Conservation (phyloP, 2,329 filamentous ascomycete genomes). For the Fusarium sp. region DNA sequence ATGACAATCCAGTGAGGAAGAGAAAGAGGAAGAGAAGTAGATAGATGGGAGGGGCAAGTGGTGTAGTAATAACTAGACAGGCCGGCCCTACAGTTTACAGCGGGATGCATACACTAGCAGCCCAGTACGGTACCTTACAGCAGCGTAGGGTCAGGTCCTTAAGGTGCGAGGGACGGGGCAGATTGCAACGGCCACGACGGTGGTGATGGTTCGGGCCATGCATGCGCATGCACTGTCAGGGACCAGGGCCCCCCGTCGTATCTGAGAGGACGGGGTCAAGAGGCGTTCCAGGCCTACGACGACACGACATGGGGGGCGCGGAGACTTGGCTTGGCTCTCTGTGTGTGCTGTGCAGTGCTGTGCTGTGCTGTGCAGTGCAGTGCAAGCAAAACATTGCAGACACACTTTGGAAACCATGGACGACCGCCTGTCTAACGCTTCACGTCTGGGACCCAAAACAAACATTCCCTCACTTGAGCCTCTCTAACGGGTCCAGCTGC, state of each 20-base stretch:
- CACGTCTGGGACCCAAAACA: conserved; percentile 36
- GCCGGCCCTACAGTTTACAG: conserved; percentile 25
- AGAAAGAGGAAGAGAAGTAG: conserved; percentile 39
- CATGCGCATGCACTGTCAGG: conserved; percentile 20
- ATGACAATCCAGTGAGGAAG: conserved; percentile 39
- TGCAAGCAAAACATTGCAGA: conserved; percentile 32
- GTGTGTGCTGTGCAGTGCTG: not conserved
- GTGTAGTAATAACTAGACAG: conserved; percentile 38
- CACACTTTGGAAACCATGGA: conserved; percentile 20
- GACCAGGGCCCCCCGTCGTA: conserved; percentile 29
- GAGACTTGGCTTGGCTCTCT: conserved; percentile 20
- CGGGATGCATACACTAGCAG: conserved; percentile 9
- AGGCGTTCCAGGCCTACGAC: conserved; percentile 34
- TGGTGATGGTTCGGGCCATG: conserved; percentile 44
- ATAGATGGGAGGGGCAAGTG: conserved; percentile 43
- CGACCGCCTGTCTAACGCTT: conserved; percentile 31
- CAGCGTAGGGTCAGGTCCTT: not conserved
- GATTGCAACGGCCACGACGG: conserved; percentile 47
- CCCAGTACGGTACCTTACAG: conserved; percentile 22
- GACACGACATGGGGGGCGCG: conserved; percentile 10
- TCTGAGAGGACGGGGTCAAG: conserved; percentile 27
- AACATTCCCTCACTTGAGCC: conserved; percentile 22
- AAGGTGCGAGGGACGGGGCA: conserved; percentile 33
- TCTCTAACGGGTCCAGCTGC: conserved; percentile 8
- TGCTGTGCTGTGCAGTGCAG: conserved; percentile 3